Evolutionary conservation across 495 filamentous ascomycete species (phyloP).

Genomic region (Elasticomyces elasticus): DNA sequence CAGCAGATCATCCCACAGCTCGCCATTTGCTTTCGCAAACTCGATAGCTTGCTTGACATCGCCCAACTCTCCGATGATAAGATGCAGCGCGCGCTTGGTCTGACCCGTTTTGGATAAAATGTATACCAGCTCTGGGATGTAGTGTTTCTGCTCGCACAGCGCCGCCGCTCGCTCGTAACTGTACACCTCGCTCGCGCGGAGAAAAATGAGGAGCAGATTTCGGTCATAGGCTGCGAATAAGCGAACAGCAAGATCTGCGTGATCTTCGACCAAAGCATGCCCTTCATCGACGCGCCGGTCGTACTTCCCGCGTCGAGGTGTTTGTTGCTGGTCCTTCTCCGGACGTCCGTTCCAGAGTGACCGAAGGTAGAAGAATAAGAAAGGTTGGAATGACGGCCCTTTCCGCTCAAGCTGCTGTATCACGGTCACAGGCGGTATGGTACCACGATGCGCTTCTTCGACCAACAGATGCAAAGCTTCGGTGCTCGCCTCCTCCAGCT

Average conservation of each 20-base stretch:
- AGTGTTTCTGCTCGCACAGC: constrained; percentile 68
- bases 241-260: constrained; percentile 70
- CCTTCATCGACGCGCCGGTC: constrained; percentile 43
- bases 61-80: constrained; percentile 79
- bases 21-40: constrained; percentile 85
- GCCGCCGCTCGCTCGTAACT: constrained; percentile 68
- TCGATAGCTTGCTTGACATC: constrained; percentile 86
- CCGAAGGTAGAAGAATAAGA: constrained; percentile 85
- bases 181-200: constrained; percentile 71
- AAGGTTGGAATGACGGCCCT: constrained; percentile 40
- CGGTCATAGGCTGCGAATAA: constrained; percentile 81
- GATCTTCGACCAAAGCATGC: constrained; percentile 61
- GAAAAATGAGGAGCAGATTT: constrained; percentile 68
- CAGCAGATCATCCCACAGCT: constrained; percentile 90
- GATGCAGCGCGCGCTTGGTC: constrained; percentile 75
- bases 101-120: constrained; percentile 89
- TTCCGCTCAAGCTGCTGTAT: constrained; percentile 56
- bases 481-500: constrained; percentile 64
- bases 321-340: constrained; percentile 4
- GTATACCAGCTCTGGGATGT: constrained; percentile 83
- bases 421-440: constrained; percentile 67
- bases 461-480: constrained; percentile 81
- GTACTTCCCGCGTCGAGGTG: constrained; percentile 6
- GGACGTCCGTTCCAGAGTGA: constrained; percentile 61
- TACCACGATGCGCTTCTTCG: constrained; percentile 79